A percentile compares a stretch with the other conserved stretches of the same genome.
Conservation (phyloP, 768 basidiomycete species). For the Crepidotus variabilis region DNA sequence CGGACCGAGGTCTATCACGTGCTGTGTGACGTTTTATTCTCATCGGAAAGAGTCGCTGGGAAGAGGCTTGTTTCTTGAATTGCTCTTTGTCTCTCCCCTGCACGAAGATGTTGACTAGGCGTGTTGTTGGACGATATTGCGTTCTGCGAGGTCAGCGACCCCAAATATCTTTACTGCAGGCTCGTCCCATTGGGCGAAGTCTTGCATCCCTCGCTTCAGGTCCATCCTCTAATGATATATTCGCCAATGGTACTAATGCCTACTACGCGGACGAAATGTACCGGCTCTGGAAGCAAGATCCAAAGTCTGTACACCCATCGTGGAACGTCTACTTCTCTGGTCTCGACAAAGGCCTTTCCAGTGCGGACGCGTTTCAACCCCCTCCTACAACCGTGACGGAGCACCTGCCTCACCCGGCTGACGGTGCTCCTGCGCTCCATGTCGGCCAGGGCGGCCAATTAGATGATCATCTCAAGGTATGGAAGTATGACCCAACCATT, state of each 20-base stretch:
- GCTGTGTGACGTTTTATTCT: not conserved
- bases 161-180: not conserved
- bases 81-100: not conserved
- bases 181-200: not conserved
- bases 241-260: conserved; percentile 92
- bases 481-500: conserved; percentile 11
- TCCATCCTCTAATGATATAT: conserved; percentile 80
- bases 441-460: conserved; percentile 71
- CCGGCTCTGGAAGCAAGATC: conserved; percentile 85
- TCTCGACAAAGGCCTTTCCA: conserved; percentile 82
- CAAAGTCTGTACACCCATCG: conserved; percentile 86
- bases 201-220: conserved; percentile 16
- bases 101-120: conserved; percentile 7
- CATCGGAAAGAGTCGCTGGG: not conserved
- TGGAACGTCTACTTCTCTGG: conserved; percentile 96
- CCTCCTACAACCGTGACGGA: conserved; percentile 49
- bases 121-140: conserved; percentile 7
- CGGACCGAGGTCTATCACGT: too few relatives aligned
- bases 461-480: conserved; percentile 91
- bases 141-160: not conserved
- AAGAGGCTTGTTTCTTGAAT: not conserved
- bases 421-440: conserved; percentile 76
- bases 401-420: conserved; percentile 65
- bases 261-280: conserved; percentile 99
- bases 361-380: conserved; percentile 78